These are phyloP conservation scores for Gynostemma pentaphyllum DNA, from an alignment of 306 rosid genomes.

Conservation along the genomic window DNA sequence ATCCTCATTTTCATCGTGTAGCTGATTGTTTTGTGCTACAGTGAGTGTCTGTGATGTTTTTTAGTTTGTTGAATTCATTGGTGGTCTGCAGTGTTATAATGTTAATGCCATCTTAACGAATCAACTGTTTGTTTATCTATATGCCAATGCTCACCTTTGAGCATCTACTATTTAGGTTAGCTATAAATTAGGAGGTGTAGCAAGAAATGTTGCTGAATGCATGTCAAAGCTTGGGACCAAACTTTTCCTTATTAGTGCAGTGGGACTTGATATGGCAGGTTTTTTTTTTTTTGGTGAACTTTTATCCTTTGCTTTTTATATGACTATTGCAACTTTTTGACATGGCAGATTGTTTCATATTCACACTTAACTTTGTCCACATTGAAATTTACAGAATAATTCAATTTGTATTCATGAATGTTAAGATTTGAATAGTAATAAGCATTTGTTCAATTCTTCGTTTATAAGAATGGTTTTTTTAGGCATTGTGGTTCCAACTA, in stretches of 20 bases:
- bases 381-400: background rate
- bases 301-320: background rate
- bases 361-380: background rate
- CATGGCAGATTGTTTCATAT: background rate
- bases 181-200: constrained; percentile 79
- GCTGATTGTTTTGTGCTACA: background rate
- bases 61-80: background rate
- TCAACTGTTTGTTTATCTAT: background rate
- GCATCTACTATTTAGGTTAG: constrained; percentile 35
- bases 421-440: too few relatives aligned
- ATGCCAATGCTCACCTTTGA: constrained; percentile 2
- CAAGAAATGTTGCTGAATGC: constrained; percentile 88
- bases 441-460: too few relatives aligned
- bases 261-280: constrained; percentile 86
- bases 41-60: background rate
- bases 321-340: background rate
- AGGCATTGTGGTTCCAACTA: too few relatives aligned
- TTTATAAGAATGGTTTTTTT: too few relatives aligned
- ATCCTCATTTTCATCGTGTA: background rate
- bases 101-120: background rate
- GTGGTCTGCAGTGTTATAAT: background rate
- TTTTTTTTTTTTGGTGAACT: constrained; percentile 19
- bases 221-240: constrained; percentile 75
- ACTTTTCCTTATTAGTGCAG: constrained; percentile 74
- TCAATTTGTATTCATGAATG: background rate